phyloP scores from a whole-genome alignment of 805 yeast genomes.

The Ogataea chonburiensis region DNA sequence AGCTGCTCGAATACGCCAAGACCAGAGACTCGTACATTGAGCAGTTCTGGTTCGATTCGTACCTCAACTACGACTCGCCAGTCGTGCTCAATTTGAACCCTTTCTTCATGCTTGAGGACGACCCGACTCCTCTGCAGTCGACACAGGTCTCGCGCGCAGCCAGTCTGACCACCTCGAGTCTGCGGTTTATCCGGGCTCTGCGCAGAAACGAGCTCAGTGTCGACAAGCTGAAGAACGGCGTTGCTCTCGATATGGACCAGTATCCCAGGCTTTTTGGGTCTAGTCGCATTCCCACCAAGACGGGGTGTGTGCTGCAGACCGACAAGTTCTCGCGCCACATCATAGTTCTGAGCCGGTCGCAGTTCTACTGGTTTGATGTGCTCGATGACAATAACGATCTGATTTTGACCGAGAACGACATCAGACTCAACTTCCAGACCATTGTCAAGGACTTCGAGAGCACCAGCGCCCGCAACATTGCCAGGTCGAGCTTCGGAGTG shows the following conservation, averaged over 20 bases:
- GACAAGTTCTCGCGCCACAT: conserved; percentile 76
- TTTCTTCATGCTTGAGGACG: conserved; percentile 85
- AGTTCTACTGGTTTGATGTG: conserved; percentile 94
- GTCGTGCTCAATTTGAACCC: conserved; percentile 93
- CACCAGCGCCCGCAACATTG: conserved; percentile 55
- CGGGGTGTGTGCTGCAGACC: conserved; percentile 84
- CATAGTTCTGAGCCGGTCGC: conserved; percentile 78
- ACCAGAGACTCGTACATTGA: conserved; percentile 80
- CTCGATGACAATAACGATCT: conserved; percentile 70
- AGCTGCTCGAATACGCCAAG: conserved; percentile 59
- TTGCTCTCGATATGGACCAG: conserved; percentile 86
- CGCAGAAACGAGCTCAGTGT: conserved; percentile 71
- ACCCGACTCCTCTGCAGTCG: conserved; percentile 68
- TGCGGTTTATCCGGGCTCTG: conserved; percentile 77
- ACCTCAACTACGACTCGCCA: conserved; percentile 81
- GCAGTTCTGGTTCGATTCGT: conserved; percentile 93
- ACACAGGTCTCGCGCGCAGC: conserved; percentile 81
- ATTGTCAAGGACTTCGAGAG: conserved; percentile 70
- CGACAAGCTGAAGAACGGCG: conserved; percentile 61
- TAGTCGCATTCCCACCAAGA: conserved; percentile 76
- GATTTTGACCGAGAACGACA: conserved; percentile 70
- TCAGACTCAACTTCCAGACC: conserved; percentile 70
- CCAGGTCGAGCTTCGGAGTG: conserved; percentile 81
- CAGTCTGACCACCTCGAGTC: conserved; percentile 68
- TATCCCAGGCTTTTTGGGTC: conserved; percentile 85